These are phyloP conservation scores for Jimgerdemannia lactiflua DNA, from an alignment of 192 early-diverging fungal genomes.

Conservation along the genomic window DNA sequence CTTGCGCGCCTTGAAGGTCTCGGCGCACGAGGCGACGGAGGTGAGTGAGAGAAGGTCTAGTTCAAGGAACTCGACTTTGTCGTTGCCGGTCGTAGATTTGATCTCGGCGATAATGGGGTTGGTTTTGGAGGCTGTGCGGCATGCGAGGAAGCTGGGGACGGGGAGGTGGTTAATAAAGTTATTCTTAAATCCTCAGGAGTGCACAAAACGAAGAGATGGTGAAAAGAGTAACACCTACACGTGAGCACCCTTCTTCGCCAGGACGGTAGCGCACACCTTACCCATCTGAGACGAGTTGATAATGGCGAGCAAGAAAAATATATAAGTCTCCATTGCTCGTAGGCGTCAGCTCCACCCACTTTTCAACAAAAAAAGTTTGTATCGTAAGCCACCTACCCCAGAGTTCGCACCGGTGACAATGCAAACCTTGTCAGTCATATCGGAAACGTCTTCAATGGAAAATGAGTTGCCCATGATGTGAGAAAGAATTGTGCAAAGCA, in stretches of 20 bases:
- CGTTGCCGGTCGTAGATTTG: conserved; percentile 15
- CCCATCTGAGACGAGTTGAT: neutral
- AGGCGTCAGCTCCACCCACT: neutral
- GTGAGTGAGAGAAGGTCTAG: conserved; percentile 27
- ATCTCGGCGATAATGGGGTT: conserved; percentile 14
- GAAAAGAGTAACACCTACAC: neutral
- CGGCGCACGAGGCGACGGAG: conserved; percentile 34
- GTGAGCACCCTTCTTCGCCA: neutral
- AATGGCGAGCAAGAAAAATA: neutral
- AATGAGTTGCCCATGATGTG: neutral
- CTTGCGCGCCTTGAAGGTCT: conserved; percentile 30
- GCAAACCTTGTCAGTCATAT: conserved; percentile 35
- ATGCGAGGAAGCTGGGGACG: conserved; percentile 1
- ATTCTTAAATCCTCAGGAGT: neutral
- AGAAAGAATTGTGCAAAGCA: neutral
- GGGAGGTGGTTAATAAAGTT: neutral
- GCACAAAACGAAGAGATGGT: neutral
- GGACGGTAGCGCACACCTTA: neutral
- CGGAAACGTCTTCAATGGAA: neutral
- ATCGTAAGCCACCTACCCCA: conserved; percentile 20
- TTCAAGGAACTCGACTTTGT: conserved; percentile 20
- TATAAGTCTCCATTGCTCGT: neutral
- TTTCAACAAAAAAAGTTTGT: neutral
- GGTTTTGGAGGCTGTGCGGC: conserved; percentile 7
- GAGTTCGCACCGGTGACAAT: conserved; percentile 48